A percentile compares a stretch with the other conserved stretches of the same genome.
Conservation (phyloP, 169 alveolate species). For the Cryptosporidium bovis region DNA sequence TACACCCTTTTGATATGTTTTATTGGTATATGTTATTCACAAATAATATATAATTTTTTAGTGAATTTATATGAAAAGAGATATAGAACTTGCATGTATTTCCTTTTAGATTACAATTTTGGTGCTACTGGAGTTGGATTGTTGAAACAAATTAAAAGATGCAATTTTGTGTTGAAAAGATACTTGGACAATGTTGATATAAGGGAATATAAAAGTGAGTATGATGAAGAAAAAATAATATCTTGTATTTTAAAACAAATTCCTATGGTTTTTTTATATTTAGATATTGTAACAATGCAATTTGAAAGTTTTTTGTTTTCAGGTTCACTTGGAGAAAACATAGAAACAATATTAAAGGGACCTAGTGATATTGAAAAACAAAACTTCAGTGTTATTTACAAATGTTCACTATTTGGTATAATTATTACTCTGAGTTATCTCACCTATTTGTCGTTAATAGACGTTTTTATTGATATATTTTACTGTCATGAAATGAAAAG, state of each 20-base stretch:
- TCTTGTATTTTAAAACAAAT: constrained; percentile 29
- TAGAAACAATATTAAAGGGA: constrained; percentile 6
- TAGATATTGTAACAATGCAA: constrained; percentile 41
- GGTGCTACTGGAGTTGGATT: constrained; percentile 15
- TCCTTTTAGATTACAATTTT: not conserved
- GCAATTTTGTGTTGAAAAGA: not conserved
- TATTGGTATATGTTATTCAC: not conserved
- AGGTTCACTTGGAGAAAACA: not conserved
- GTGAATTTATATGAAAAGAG: constrained; percentile 20
- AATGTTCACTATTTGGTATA: constrained; percentile 6
- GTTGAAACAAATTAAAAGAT: constrained; percentile 5
- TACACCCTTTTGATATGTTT: constrained; percentile 12
- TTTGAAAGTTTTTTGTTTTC: constrained; percentile 54
- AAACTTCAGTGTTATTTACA: not conserved
- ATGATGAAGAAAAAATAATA: constrained; percentile 28
- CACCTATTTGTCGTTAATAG: constrained; percentile 38
- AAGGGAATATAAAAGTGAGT: constrained; percentile 14
- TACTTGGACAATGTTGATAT: constrained; percentile 29
- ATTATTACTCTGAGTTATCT: constrained; percentile 1
- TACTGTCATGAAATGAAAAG: constrained; percentile 64
- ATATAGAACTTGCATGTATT: constrained; percentile 1
- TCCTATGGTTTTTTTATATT: constrained; percentile 21
- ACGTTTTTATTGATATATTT: constrained; percentile 54
- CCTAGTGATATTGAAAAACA: constrained; percentile 33
- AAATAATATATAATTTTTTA: constrained; percentile 35